Percentiles rank a stretch among this genome's conserved stretches.
These are phyloP conservation scores for Magnolia kwangsiensis DNA, from an alignment of 164 flowering plant genomes.

Conservation along the genomic window DNA sequence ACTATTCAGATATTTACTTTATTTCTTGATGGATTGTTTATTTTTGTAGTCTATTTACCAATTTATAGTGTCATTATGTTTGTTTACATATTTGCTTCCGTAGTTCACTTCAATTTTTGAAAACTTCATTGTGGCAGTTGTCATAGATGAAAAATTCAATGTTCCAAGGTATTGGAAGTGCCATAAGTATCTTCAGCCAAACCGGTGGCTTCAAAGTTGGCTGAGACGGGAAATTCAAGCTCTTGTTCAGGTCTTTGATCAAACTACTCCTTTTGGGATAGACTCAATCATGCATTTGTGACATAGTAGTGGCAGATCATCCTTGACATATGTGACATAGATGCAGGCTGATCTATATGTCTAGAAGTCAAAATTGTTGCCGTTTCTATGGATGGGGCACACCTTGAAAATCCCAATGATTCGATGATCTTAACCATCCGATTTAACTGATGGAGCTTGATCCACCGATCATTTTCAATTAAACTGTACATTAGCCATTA, in stretches of 20 bases:
- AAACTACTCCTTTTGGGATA: background rate
- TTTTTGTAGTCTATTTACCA: background rate
- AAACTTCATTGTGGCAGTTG: constrained; percentile 34
- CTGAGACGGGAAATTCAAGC: constrained; percentile 82
- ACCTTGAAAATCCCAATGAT: background rate
- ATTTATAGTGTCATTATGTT: background rate
- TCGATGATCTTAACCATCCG: background rate
- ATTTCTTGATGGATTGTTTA: constrained; percentile 1
- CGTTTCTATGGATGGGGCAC: background rate
- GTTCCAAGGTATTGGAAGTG: constrained; percentile 59
- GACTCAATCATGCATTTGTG: background rate
- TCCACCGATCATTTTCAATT: background rate
- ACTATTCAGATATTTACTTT: constrained; percentile 6
- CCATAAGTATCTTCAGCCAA: constrained; percentile 55
- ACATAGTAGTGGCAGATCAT: background rate
- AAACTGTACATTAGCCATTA: background rate
- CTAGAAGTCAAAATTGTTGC: background rate
- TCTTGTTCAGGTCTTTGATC: constrained; percentile 47
- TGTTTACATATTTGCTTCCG: background rate
- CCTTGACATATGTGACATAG: background rate
- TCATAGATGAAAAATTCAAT: constrained; percentile 37
- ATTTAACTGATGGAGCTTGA: background rate
- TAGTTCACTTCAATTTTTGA: background rate
- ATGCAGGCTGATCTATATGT: background rate
- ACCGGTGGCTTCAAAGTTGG: constrained; percentile 64